phyloP scores from a whole-genome alignment of 1,139 yeast species.

The Geotrichum phurueaensis region DNA sequence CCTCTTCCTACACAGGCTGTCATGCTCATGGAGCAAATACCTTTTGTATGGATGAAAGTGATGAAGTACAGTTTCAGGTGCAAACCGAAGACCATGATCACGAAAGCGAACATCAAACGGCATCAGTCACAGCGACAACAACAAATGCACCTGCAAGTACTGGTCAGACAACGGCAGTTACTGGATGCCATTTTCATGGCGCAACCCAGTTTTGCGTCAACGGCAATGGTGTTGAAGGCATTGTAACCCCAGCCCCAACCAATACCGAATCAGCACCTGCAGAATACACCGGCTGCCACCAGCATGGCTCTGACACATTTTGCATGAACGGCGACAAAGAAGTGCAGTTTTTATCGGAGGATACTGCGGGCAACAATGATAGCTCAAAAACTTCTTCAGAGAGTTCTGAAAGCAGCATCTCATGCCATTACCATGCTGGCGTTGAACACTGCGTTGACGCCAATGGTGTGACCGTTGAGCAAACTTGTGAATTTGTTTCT shows the following conservation, averaged over 20 bases:
- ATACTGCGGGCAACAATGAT: neutral
- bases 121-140: neutral
- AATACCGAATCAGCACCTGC: conserved; percentile 26
- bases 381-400: conserved; percentile 17
- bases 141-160: neutral
- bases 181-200: conserved; percentile 37
- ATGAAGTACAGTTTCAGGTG: conserved; percentile 29
- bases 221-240: conserved; percentile 34
- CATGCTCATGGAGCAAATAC: conserved; percentile 34
- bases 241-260: conserved; percentile 33
- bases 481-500: conserved; percentile 20
- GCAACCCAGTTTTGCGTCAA: conserved; percentile 31
- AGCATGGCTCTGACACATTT: conserved; percentile 31
- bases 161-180: conserved; percentile 23
- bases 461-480: conserved; percentile 20
- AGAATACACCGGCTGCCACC: conserved; percentile 35
- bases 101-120: neutral
- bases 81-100: conserved; percentile 14
- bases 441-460: conserved; percentile 38
- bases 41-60: conserved; percentile 28
- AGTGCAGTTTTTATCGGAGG: conserved; percentile 29
- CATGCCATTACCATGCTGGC: conserved; percentile 41
- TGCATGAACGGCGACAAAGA: conserved; percentile 31
- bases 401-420: conserved; percentile 5
- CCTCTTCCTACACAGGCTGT: conserved; percentile 32